Evolutionary conservation across 768 basidiomycete genomes (phyloP), one percentile per base, ranked within the genome.

Genomic region (Phylloporus arenicola): DNA sequence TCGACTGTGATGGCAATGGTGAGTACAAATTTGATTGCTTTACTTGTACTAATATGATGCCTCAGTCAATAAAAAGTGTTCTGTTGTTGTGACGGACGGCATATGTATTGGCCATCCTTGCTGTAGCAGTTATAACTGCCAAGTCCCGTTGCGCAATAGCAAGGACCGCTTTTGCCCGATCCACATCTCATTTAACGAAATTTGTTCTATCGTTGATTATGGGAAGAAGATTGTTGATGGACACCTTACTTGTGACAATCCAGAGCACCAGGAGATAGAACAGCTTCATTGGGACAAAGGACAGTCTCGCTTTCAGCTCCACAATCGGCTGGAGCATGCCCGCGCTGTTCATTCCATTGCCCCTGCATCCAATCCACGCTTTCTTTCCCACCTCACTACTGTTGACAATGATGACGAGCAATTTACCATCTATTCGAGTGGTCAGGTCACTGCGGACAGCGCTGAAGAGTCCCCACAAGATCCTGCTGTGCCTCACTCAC

Each of bases 261-360:
- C 33, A 2, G 9, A 5, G 4, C 51, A 55, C 2, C 54, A 53
- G 5, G 0, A 1, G 1, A 2, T 50, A 2, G 37, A 47, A 4
- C 1, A 1, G 0, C 35, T 11, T 0, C 52, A 54, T 5, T 16
- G 22, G 1, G 46, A 50, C 1, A 50, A 27, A 40, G 55, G 49
- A 0, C 48, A 45, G 16, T 56, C 48, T 0, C 3, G 13, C 12
- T 56, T 56, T 4, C 49, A 56, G 16, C 48, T 56, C 0, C 20
- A 1, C 17, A 45, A 50, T 1, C 19, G 9, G 3, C 35, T 56
- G 0, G 38, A 50, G 5, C 12, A 7, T 7, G 45, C 48, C 8
- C 7, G 4, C 16, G n/a, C 5, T n/a, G n/a, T n/a, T n/a, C 35
- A 48, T 4, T n/a, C 27, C 4, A 1, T 46, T 4, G 27, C 14